Percentiles rank a stretch among this genome's conserved stretches.
Evolutionary conservation across 768 basidiomycete species (phyloP).

Genomic region (Boletus edulis): DNA sequence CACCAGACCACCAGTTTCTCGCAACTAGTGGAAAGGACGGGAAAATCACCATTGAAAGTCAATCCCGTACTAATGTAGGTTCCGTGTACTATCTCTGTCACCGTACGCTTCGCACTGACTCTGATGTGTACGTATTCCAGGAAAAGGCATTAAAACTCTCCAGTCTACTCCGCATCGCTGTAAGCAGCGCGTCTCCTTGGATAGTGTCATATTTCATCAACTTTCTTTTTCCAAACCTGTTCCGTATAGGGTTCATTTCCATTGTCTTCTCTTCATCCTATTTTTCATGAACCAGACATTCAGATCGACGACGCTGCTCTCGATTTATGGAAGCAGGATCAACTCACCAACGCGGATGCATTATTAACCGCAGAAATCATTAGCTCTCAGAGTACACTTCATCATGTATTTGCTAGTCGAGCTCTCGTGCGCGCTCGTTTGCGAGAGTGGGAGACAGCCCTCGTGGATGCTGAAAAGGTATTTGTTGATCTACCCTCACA

Average conservation of each 20-base stretch:
- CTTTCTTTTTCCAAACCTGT: no score
- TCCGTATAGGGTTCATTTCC: no score
- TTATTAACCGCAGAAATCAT: not conserved
- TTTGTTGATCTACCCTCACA: not conserved
- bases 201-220: not conserved
- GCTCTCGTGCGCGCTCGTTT: constrained; percentile 2
- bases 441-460: not conserved
- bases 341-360: not conserved
- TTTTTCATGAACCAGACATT: not conserved
- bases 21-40: not conserved
- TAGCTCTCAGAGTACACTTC: not conserved
- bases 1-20: not conserved
- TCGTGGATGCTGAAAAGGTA: not conserved
- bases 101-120: no score
- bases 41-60: not conserved
- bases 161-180: not conserved
- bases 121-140: no score
- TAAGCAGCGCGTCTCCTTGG: not conserved
- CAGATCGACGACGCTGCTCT: not conserved
- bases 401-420: not conserved
- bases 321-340: not conserved
- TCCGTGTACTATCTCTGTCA: no score
- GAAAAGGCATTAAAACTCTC: no score
- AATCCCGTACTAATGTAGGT: no score
- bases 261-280: no score